Evolutionary conservation across 139 green algal species (phyloP), one percentile per base, ranked within the genome.

Genomic region (Chlorella sorokiniana): DNA sequence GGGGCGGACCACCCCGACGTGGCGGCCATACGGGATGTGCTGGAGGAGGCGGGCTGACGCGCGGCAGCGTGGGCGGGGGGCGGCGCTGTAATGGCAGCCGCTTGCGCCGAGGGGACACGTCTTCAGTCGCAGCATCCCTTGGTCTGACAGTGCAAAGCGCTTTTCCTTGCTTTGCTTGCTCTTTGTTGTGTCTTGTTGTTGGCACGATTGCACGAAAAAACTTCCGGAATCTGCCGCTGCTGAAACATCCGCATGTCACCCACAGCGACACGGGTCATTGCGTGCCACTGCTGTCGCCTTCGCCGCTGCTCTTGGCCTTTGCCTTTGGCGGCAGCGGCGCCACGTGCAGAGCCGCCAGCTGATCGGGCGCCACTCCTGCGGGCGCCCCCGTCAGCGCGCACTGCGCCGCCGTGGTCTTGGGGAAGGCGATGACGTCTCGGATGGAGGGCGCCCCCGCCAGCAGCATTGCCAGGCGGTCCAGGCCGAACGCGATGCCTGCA

Each of bases 361-460:
- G 93, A 40, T 81, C 73, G 1, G 86, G 67, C 10, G 77, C 84
- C 27, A 94, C 93, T 3, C 69, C 2, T 14, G 90, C 84, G 31
- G 93, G 95, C 1, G 95, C 90, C 61, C 89, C 86, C 2, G 95
- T 99, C 35, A 99, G 88, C 73, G 94, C 72, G 85, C 94, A 98
- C 86, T 97, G 91, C 5, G 87, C 93, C 35, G 81, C 56, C 48
- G 96, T 91, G 1, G 95, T 99, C 84, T 99, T 99, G 31, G 97
- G 97, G 86, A 99, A 99, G n/a, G 97, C 97, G 82, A 99, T 99
- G 38, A 99, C 97, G 81, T 99, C 97, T 6, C 97, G 84, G 51
- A 99, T 99, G 77, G 90, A 96, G 29, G 85, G 69, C 59, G 87
- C 90, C 0, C 89, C 89, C 9, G 93, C 90, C 83, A 98, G 86